phyloP scores from a whole-genome alignment of 2,329 filamentous ascomycete species.

The Pseudocercospora vitis region DNA sequence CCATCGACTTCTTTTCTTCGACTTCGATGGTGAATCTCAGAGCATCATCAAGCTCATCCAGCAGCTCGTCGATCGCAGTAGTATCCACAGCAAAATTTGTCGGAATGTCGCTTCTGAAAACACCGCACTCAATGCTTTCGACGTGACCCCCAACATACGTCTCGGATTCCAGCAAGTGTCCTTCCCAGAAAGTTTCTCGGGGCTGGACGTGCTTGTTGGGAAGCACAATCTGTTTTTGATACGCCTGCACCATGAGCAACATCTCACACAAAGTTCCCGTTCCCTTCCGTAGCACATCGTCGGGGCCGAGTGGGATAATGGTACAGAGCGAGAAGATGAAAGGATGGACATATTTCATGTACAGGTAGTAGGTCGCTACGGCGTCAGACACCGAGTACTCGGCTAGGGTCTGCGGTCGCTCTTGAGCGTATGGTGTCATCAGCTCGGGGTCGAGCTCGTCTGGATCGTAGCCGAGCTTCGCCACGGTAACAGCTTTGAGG shows the following conservation, averaged over 20 bases:
- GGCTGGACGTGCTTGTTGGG: slow-evolving; percentile 95
- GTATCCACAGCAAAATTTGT: slow-evolving; percentile 92
- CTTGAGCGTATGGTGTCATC: slow-evolving; percentile 86
- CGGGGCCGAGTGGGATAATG: slow-evolving; percentile 87
- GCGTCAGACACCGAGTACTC: slow-evolving; percentile 99
- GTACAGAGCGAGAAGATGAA: slow-evolving; percentile 99
- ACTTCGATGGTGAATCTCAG: slow-evolving; percentile 72
- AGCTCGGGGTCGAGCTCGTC: slow-evolving; percentile 96
- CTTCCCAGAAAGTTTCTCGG: slow-evolving; percentile 93
- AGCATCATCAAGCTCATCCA: slow-evolving; percentile 82
- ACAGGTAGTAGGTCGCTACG: slow-evolving; percentile 96
- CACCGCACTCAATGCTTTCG: slow-evolving; percentile 97
- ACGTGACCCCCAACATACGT: slow-evolving; percentile 98
- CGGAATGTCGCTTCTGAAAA: slow-evolving; percentile 93
- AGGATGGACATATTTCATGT: slow-evolving; percentile 99
- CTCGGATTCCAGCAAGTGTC: slow-evolving; percentile 91
- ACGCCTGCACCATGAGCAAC: slow-evolving; percentile 98
- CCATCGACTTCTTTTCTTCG: slow-evolving; percentile 55
- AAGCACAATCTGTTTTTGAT: slow-evolving; percentile 83
- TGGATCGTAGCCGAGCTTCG: slow-evolving; percentile 96
- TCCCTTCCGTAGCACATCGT: slow-evolving; percentile 90
- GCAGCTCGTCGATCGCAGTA: slow-evolving; percentile 81
- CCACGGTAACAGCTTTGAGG: slow-evolving; percentile 94
- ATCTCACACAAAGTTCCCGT: slow-evolving; percentile 99
- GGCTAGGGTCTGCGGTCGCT: slow-evolving; percentile 88